Conservation (phyloP, 2,329 filamentous ascomycete genomes). For the Fusarium guadeloupense region DNA sequence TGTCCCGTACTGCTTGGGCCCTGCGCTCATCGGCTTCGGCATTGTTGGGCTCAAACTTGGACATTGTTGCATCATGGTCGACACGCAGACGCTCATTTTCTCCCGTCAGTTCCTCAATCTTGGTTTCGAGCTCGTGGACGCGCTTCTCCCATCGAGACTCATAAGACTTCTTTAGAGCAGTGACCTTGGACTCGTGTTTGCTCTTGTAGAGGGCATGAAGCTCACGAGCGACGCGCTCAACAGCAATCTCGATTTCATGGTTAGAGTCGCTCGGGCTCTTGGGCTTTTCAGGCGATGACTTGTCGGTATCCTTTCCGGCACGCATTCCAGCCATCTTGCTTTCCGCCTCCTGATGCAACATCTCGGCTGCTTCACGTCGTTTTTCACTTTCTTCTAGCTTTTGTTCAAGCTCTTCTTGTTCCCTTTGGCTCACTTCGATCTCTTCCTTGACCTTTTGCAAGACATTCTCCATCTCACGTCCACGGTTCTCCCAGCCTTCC, state of each 20-base stretch:
- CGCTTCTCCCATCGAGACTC: conserved; percentile 91
- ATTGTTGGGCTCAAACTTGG: conserved; percentile 61
- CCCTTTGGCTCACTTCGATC: conserved; percentile 78
- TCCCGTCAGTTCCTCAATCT: conserved; percentile 72
- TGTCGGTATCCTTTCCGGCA: conserved; percentile 63
- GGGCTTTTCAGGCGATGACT: conserved; percentile 51
- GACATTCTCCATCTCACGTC: conserved; percentile 85
- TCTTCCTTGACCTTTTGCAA: conserved; percentile 83
- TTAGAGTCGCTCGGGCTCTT: conserved; percentile 48
- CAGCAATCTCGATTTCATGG: conserved; percentile 81
- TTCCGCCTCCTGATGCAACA: conserved; percentile 78
- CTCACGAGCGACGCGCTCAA: conserved; percentile 93
- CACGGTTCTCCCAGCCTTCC: conserved; percentile 83
- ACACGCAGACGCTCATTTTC: conserved; percentile 80
- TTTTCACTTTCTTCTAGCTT: conserved; percentile 82
- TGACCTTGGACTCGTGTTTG: conserved; percentile 96
- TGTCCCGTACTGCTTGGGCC: conserved; percentile 69
- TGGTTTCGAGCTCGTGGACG: conserved; percentile 78
- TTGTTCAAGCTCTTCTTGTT: conserved; percentile 79
- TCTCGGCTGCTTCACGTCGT: conserved; percentile 76
- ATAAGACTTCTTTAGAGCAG: conserved; percentile 85
- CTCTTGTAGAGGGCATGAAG: conserved; percentile 93
- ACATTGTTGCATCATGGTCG: conserved; percentile 72
- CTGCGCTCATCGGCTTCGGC: conserved; percentile 61
- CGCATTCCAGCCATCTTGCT: conserved; percentile 79